phyloP scores from a whole-genome alignment of 2,329 filamentous ascomycete species.

The Rhytidhysteron rufulum region DNA sequence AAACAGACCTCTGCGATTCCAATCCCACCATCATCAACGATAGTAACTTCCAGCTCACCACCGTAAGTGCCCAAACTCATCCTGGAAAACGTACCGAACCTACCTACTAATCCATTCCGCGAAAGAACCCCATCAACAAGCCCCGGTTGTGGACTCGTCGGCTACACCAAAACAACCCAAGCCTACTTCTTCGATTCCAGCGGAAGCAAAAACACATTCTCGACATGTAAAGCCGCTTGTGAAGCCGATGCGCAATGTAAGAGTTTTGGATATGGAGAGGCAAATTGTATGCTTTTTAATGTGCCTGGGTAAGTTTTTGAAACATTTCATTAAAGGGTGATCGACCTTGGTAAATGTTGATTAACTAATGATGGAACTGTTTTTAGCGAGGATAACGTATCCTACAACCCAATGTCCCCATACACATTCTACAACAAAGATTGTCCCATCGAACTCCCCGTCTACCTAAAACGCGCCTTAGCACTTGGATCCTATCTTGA shows the following conservation, averaged over 20 bases:
- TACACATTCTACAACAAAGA: conserved; percentile 30
- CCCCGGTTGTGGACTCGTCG: conserved; percentile 24
- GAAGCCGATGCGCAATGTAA: conserved; percentile 28
- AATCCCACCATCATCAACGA: conserved; percentile 1
- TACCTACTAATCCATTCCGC: too few relatives aligned
- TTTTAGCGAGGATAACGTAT: conserved; percentile 24
- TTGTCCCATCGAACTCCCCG: conserved; percentile 25
- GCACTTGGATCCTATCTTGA: too few relatives aligned
- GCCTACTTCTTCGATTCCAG: conserved; percentile 32
- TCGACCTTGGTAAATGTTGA: too few relatives aligned
- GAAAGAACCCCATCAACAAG: too few relatives aligned
- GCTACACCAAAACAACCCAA: conserved; percentile 25
- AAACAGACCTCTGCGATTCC: conserved; percentile 1
- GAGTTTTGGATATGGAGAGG: conserved; percentile 29
- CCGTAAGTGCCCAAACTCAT: background rate
- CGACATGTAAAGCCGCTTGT: conserved; percentile 25
- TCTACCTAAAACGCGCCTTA: conserved; percentile 4
- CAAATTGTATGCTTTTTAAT: conserved; percentile 31
- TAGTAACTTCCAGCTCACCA: background rate
- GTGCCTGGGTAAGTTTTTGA: conserved; percentile 24
- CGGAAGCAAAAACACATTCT: conserved; percentile 29
- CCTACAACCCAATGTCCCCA: conserved; percentile 29
- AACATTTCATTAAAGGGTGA: too few relatives aligned
- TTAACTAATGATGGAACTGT: conserved; percentile 1
- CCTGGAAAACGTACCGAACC: too few relatives aligned